A percentile compares a stretch with the other conserved stretches of the same genome.
phyloP scores from a whole-genome alignment of 1,284 basidiomycete species.

The Phlebopus sp. region DNA sequence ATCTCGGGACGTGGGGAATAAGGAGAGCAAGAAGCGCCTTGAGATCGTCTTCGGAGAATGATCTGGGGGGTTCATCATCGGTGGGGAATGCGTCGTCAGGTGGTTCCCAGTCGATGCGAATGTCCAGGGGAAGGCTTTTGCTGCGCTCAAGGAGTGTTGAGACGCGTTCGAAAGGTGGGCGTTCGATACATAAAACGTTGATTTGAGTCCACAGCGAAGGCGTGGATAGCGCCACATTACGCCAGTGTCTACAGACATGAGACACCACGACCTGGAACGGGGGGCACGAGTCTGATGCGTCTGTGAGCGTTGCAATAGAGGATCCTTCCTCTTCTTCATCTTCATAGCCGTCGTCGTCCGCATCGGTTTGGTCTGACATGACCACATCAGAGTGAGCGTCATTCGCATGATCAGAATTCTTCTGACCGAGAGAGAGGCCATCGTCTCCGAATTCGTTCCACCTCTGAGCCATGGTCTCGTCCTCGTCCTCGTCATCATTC shows the following conservation, averaged over 20 bases:
- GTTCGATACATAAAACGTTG: slow-evolving; percentile 3
- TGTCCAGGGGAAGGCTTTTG: slow-evolving; percentile 25
- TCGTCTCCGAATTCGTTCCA: neutral
- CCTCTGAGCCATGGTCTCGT: slow-evolving; percentile 6
- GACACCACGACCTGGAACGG: slow-evolving; percentile 22
- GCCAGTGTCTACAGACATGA: slow-evolving; percentile 30
- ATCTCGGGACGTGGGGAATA: slow-evolving; percentile 48
- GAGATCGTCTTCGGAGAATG: slow-evolving; percentile 30
- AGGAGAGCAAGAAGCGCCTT: slow-evolving; percentile 46
- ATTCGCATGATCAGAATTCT: neutral
- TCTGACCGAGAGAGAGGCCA: neutral
- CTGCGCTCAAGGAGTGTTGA: slow-evolving; percentile 20
- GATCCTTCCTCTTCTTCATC: slow-evolving; percentile 6
- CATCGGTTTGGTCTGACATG: slow-evolving; percentile 1
- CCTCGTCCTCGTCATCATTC: slow-evolving; percentile 7
- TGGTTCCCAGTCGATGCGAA: slow-evolving; percentile 17
- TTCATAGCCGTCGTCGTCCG: neutral
- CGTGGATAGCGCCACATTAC: slow-evolving; percentile 26
- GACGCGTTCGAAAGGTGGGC: slow-evolving; percentile 15
- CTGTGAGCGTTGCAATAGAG: slow-evolving; percentile 7
- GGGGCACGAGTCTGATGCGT: neutral
- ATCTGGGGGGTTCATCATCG: slow-evolving; percentile 19
- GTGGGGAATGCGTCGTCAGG: slow-evolving; percentile 18
- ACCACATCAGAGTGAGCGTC: neutral
- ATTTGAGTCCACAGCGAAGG: slow-evolving; percentile 30